Percentiles rank a stretch among this genome's conserved stretches.
These are phyloP conservation scores for Debaryomyces prosopidis DNA, from an alignment of 805 yeast genomes.

Conservation along the genomic window DNA sequence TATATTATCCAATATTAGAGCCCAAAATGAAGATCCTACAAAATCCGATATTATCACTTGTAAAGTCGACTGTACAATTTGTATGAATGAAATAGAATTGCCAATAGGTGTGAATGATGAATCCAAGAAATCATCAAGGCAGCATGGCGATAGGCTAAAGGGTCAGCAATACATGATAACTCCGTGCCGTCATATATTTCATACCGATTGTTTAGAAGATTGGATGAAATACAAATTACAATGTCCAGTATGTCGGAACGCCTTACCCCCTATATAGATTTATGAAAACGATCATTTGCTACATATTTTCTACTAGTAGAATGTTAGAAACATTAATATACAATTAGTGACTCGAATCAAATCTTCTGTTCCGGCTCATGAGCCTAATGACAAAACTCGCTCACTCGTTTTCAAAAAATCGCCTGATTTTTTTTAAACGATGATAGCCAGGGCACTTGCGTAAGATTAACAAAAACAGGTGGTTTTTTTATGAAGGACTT, in stretches of 20 bases:
- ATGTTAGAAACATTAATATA: too few relatives aligned
- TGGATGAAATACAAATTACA: conserved; percentile 95
- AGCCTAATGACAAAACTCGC: not conserved
- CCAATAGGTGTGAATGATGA: conserved; percentile 36
- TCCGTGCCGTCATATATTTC: conserved; percentile 90
- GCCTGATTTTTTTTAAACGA: not conserved
- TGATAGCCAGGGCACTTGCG: not conserved
- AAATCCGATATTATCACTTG: conserved; percentile 36
- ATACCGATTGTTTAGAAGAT: conserved; percentile 79
- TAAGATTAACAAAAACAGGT: not conserved
- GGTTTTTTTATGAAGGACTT: not conserved
- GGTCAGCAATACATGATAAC: conserved; percentile 72
- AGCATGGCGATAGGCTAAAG: conserved; percentile 12
- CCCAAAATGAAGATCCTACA: conserved; percentile 19
- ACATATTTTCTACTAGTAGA: too few relatives aligned
- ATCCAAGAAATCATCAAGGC: conserved; percentile 9
- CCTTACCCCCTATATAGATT: conserved; percentile 72
- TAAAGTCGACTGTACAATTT: conserved; percentile 79
- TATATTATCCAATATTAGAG: conserved; percentile 37
- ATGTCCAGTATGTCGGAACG: conserved; percentile 89
- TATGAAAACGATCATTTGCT: not conserved
- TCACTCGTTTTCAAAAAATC: not conserved
- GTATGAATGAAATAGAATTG: conserved; percentile 77
- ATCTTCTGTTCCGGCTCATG: too few relatives aligned
- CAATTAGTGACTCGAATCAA: too few relatives aligned